Conservation (phyloP, 164 flowering plant genomes). For the Echeveria elegans region DNA sequence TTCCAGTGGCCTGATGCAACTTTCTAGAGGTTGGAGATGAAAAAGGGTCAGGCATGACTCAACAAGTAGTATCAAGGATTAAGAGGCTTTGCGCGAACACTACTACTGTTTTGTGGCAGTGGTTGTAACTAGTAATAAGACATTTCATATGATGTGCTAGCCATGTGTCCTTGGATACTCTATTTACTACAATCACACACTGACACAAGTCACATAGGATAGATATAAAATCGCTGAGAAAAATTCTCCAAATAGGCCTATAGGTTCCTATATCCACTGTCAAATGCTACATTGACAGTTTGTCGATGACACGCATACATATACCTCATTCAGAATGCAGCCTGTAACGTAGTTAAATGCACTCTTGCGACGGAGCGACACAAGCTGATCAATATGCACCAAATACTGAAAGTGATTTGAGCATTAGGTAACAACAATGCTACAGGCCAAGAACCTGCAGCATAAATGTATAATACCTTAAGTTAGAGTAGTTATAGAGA, state of each 20-base stretch:
- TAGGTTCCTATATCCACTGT: no score
- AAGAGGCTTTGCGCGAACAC: background rate
- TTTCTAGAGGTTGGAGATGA: conserved; percentile 12
- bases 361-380: no score
- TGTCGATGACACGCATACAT: no score
- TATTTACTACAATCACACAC: no score
- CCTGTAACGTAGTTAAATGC: no score
- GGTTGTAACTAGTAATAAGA: background rate
- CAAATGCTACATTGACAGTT: no score
- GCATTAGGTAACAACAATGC: no score
- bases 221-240: background rate
- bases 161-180: background rate
- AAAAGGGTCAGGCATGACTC: conserved; percentile 21
- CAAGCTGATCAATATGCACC: no score
- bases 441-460: no score
- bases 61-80: conserved; percentile 7
- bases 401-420: no score
- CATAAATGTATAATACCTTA: background rate
- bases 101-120: background rate
- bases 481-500: background rate
- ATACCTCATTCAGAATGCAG: no score
- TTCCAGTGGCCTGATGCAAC: conserved; percentile 14
- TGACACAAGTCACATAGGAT: no score
- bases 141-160: background rate
- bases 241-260: background rate